Evolutionary conservation across 345 rosid species (phyloP), one percentile per base, ranked within the genome.

Genomic region (Acer negundo): DNA sequence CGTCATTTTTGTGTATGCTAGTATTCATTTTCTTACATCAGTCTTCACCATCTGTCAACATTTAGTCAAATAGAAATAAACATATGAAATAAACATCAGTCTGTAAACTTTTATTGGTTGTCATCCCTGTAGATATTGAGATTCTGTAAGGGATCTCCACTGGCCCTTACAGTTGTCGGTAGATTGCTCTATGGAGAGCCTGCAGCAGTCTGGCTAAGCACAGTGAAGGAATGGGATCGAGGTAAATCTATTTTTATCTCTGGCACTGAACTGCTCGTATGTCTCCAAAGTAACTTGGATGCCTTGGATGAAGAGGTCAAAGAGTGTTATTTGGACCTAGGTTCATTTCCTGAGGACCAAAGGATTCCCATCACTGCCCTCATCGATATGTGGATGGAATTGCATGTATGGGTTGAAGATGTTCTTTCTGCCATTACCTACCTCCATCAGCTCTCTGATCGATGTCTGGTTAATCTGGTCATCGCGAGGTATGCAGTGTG

Each of bases 291-390:
- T 62, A 90, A 92, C 77, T 80, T 92, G 67, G 65, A 81, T 67
- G 77, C 82, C 26, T 61, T 90, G 55, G 64, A 80, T 38, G 10
- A 31, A 15, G 20, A 59, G 58, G 68, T 78, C 1, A 85, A 81
- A 79, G 86, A 89, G 49, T 89, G 92, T 67, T 92, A 80, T 84
- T 66, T 87, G 82, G 95, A 91, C 76, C 75, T 91, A 28, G 87
- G 90, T 3, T 87, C 75, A 20, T 92, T 92, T 80, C 87, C 86
- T 5, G 90, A 89, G 80, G 97, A 85, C 75, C 89, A 82, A 55
- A 80, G 67, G 81, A 86, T 87, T 68, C 87, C 88, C 16, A 85
- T 86, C 20, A 64, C 86, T 3, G 67, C 84, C 15, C 84, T 91
- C 3, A 79, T 85, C 68, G 93, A 92, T 75, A 81, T 88, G 79